Percentiles rank a stretch among this genome's conserved stretches.
These are phyloP conservation scores for Spencermartinsiella ligniputridi DNA, from an alignment of 1,139 yeast genomes.

Conservation along the genomic window DNA sequence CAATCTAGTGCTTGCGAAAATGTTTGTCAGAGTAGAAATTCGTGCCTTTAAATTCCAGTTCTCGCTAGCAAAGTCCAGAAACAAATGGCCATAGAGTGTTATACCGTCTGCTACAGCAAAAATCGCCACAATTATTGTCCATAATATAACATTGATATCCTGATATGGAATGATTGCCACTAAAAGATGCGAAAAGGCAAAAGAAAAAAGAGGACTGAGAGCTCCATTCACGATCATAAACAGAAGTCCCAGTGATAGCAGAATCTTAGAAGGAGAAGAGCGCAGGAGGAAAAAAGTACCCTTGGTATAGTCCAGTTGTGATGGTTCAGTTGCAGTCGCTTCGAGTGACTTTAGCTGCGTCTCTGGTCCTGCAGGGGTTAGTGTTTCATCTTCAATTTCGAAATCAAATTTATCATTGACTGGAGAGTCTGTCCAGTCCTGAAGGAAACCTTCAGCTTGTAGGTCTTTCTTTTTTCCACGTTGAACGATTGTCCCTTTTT, in stretches of 20 bases:
- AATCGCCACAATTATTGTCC: slow-evolving; percentile 65
- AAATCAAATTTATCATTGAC: too few species aligned
- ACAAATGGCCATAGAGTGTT: slow-evolving; percentile 48
- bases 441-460: neutral
- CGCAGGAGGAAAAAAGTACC: neutral
- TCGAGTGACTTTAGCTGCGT: neutral
- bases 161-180: slow-evolving; percentile 33
- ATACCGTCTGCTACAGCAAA: slow-evolving; percentile 61
- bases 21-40: slow-evolving; percentile 46
- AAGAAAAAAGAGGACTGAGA: slow-evolving; percentile 74
- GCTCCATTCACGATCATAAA: slow-evolving; percentile 56
- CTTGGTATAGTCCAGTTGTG: neutral
- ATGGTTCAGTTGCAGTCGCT: neutral
- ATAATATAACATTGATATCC: slow-evolving; percentile 39
- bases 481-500: slow-evolving; percentile 51
- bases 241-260: slow-evolving; percentile 49
- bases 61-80: slow-evolving; percentile 60
- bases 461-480: slow-evolving; percentile 37
- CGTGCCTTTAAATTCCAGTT: slow-evolving; percentile 60
- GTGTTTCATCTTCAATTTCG: neutral
- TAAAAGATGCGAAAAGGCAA: slow-evolving; percentile 66
- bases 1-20: slow-evolving; percentile 53
- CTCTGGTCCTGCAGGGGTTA: neutral
- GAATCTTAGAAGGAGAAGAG: slow-evolving; percentile 30
- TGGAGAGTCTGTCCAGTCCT: neutral